phyloP scores from a whole-genome alignment of 1,284 basidiomycete genomes.

The Ganoderma sp. region DNA sequence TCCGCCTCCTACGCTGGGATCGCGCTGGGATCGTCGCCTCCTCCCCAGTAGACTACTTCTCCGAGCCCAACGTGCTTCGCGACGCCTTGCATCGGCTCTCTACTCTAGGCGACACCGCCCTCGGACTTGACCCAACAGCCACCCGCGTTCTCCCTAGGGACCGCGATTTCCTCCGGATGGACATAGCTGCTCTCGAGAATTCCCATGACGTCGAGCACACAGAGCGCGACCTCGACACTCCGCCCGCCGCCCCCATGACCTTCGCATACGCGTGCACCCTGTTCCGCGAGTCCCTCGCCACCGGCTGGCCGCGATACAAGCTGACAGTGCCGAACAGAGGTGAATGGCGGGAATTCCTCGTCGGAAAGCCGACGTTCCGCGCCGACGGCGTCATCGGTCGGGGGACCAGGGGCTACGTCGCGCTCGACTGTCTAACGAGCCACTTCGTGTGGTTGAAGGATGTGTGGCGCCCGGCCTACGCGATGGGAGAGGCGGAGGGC shows the following conservation, averaged over 20 bases:
- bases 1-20: constrained; percentile 19
- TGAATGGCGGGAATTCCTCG: neutral
- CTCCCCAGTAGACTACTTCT: constrained; percentile 12
- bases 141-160: neutral
- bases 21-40: constrained; percentile 15
- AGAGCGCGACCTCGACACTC: neutral
- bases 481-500: neutral
- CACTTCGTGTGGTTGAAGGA: constrained; percentile 17
- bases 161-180: constrained; percentile 12
- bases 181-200: neutral
- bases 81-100: constrained; percentile 14
- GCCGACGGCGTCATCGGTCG: neutral
- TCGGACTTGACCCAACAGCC: constrained; percentile 20
- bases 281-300: neutral
- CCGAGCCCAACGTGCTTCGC: constrained; percentile 8
- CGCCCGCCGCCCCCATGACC: neutral
- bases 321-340: neutral
- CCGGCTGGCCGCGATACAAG: constrained; percentile 13
- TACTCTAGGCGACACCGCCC: neutral
- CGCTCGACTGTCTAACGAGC: constrained; percentile 5
- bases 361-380: neutral
- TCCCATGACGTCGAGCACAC: neutral
- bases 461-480: neutral
- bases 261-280: constrained; percentile 4
- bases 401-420: constrained; percentile 12